A percentile compares a stretch with the other conserved stretches of the same genome.
Conservation (phyloP, 2,329 filamentous ascomycete species). For the Paracorniculantispora psalliotae region DNA sequence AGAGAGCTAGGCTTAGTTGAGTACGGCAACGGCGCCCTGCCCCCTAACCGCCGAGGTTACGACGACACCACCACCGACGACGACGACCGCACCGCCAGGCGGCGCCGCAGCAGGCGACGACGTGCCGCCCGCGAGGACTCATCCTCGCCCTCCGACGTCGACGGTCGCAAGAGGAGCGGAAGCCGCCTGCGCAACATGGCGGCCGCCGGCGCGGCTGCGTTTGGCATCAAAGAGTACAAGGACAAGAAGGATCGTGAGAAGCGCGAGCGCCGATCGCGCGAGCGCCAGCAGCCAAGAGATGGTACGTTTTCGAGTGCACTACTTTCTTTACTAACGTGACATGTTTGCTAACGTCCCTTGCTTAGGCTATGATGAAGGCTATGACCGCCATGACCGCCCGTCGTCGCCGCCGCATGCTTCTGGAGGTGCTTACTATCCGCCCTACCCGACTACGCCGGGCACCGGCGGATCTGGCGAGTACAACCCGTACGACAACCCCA, state of each 20-base stretch:
- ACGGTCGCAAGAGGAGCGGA: conserved; percentile 44
- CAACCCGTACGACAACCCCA: conserved; percentile 33
- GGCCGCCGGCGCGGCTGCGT: conserved; percentile 54
- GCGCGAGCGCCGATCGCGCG: conserved; percentile 32
- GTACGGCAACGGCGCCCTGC: conserved; percentile 56
- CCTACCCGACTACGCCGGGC: conserved; percentile 31
- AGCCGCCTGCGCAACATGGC: conserved; percentile 53
- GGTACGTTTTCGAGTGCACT: conserved; percentile 5
- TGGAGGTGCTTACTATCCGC: conserved; percentile 46
- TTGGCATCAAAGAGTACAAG: conserved; percentile 57
- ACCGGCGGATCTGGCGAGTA: conserved; percentile 24
- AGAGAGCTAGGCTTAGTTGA: conserved; percentile 64
- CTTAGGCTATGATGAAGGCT: conserved; percentile 35
- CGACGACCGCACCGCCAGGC: not conserved
- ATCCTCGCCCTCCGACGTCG: conserved; percentile 25
- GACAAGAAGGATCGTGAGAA: conserved; percentile 44
- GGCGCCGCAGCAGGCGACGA: conserved; percentile 34
- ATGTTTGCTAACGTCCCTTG: conserved; percentile 14
- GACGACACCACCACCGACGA: too few species aligned
- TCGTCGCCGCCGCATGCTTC: conserved; percentile 47
- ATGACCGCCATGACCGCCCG: conserved; percentile 34
- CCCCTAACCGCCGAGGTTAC: conserved; percentile 39
- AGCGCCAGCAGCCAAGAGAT: conserved; percentile 21
- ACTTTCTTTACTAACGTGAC: too few species aligned
- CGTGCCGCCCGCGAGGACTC: conserved; percentile 30